Percentiles rank a stretch among this genome's conserved stretches.
Evolutionary conservation across 768 basidiomycete species (phyloP).

Genomic region (Pulveroboletus ravenelii): DNA sequence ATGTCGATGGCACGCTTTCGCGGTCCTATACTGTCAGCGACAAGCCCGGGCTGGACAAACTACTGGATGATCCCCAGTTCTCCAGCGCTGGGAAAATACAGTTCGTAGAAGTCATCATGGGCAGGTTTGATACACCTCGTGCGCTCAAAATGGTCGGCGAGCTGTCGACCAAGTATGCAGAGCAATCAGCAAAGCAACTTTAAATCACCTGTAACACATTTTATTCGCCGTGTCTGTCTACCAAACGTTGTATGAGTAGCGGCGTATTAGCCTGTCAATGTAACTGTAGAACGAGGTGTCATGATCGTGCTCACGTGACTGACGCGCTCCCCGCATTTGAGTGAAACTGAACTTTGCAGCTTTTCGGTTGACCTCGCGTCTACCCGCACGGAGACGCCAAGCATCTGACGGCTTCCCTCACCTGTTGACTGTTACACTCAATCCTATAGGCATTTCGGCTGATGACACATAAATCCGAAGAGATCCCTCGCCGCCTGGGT

Average conservation of each 20-base stretch:
- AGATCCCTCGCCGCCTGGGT: slow-evolving; percentile 39
- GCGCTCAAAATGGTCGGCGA: slow-evolving; percentile 53
- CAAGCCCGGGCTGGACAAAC: slow-evolving; percentile 58
- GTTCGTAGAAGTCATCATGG: slow-evolving; percentile 79
- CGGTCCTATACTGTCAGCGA: slow-evolving; percentile 64
- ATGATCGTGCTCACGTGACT: slow-evolving; percentile 21
- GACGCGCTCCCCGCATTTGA: slow-evolving; percentile 14
- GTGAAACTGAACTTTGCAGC: slow-evolving; percentile 2
- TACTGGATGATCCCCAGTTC: slow-evolving; percentile 65
- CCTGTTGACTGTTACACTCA: not conserved
- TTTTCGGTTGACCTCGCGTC: slow-evolving; percentile 6
- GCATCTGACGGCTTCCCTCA: not conserved
- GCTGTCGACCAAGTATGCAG: slow-evolving; percentile 12
- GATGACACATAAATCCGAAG: slow-evolving; percentile 15
- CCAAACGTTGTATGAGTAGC: not conserved
- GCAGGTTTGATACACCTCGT: slow-evolving; percentile 63
- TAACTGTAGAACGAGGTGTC: not conserved
- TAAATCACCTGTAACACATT: not conserved
- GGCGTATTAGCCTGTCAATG: not conserved
- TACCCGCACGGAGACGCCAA: not conserved
- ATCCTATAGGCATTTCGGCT: not conserved
- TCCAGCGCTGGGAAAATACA: slow-evolving; percentile 62
- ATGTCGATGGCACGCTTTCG: slow-evolving; percentile 42
- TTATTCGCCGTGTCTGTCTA: not conserved
- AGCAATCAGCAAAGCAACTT: slow-evolving; percentile 17